Evolutionary conservation across 768 basidiomycete species (phyloP).

Genomic region (Floccularia luteovirens): DNA sequence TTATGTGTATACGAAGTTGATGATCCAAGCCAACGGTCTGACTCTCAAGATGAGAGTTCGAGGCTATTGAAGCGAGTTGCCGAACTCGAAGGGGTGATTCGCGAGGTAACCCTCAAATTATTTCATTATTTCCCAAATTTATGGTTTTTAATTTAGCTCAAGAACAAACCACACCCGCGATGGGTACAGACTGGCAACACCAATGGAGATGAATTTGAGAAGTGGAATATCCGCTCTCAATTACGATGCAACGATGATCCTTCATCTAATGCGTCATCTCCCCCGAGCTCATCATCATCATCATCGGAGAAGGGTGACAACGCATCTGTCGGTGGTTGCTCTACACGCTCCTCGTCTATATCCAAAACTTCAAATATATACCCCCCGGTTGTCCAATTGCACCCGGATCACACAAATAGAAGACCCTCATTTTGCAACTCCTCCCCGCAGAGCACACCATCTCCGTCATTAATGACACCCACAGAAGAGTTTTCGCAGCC

Average conservation of each 20-base stretch:
- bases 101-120: conserved; percentile 45
- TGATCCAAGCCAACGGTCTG: conserved; percentile 53
- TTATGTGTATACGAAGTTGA: conserved; percentile 83
- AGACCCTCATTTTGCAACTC: conserved; percentile 17
- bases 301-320: conserved; percentile 20
- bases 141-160: conserved; percentile 35
- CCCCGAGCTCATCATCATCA: conserved; percentile 19
- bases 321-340: conserved; percentile 6
- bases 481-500: conserved; percentile 32
- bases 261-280: conserved; percentile 19
- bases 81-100: conserved; percentile 77
- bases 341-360: conserved; percentile 9
- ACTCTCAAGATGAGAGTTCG: conserved; percentile 52
- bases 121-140: conserved; percentile 23
- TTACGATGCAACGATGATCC: conserved; percentile 8
- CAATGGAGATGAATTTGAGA: conserved; percentile 22
- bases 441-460: conserved; percentile 28
- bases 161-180: conserved; percentile 66
- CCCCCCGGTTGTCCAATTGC: conserved; percentile 11
- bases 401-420: conserved; percentile 18
- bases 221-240: conserved; percentile 16
- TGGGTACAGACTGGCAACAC: conserved; percentile 42
- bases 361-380: conserved; percentile 11
- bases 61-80: conserved; percentile 69
- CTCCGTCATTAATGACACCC: conserved; percentile 34